These are phyloP conservation scores for Cryphonectria carpinicola DNA, from an alignment of 2,329 filamentous ascomycete genomes.

Conservation along the genomic window DNA sequence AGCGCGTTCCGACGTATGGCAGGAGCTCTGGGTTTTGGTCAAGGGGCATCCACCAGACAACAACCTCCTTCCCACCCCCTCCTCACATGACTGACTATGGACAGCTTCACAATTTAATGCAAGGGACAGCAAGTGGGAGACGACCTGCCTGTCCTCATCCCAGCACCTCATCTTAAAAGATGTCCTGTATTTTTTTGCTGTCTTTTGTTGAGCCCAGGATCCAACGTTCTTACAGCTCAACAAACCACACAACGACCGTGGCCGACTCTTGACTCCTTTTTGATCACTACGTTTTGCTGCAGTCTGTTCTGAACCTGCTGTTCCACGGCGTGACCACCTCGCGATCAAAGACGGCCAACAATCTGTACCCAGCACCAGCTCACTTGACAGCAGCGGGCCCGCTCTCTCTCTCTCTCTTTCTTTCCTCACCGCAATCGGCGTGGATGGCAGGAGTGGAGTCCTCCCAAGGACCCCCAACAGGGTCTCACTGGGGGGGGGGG, in stretches of 20 bases:
- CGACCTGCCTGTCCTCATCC: not conserved
- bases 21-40: not conserved
- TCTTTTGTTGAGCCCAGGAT: not conserved
- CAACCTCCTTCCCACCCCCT: not conserved
- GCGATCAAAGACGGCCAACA: not conserved
- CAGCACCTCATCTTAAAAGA: not conserved
- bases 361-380: not conserved
- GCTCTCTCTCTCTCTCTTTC: too few species aligned
- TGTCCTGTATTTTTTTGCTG: not conserved
- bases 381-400: not conserved
- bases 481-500: conserved; percentile 12
- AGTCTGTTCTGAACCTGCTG: not conserved
- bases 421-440: conserved; percentile 17
- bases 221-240: conserved; percentile 5
- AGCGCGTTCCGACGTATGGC: not conserved
- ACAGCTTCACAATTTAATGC: conserved; percentile 4
- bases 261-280: not conserved
- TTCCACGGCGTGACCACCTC: conserved; percentile 2
- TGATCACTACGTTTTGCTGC: not conserved
- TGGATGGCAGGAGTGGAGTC: not conserved
- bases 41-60: not conserved
- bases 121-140: not conserved
- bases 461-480: conserved; percentile 12
- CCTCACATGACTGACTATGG: not conserved
- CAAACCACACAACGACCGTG: not conserved